Evolutionary conservation across 495 filamentous ascomycete species (phyloP), one percentile per base, ranked within the genome.

Genomic region (Lindgomyces ingoldianus): DNA sequence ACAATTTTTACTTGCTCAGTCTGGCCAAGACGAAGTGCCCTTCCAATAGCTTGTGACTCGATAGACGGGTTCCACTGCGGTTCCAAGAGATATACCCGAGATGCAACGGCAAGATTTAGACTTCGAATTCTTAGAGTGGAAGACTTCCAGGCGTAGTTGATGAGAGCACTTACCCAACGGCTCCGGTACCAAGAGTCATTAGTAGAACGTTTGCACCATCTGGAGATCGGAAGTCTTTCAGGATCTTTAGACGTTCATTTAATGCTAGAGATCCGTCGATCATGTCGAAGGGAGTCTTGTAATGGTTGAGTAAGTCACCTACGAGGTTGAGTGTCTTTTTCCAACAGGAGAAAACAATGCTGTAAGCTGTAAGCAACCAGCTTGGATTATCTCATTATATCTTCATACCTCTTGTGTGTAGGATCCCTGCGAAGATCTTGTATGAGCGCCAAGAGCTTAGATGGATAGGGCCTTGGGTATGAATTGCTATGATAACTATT

Each of bases 31-130:
- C 60, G 52, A 12, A 19, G 19, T n/a, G 49, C 44, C 2, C 60
- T 29, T 3, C 9, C 60, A 6, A 64, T 29, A 10, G 60, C 51
- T 22, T 64, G 60, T 11, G 21, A 14, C 25, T 64, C 60, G 2
- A 64, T 30, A 12, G 39, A 22, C 6, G 60, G 60, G 36, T 64
- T 64, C 60, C 60, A 64, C 22, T 64, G 60, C 53, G 60, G 59
- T 26, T 62, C 59, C 3, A 62, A 10, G 3, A 62, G 27, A 26
- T 53, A 29, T 19, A 21, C 57, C 4, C 45, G 21, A 3, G 57
- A 52, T 8, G 57, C 57, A 21, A 45, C 57, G 4, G 57, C 52
- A 16, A 60, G 44, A 41, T 50, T 45, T 10, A 50, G 44, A 4
- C 44, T 49, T n/a, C n/a, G n/a, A n/a, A n/a, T n/a, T n/a, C n/a